Percentiles rank a stretch among this genome's conserved stretches.
Evolutionary conservation across 1,139 yeast genomes (phyloP).

Genomic region (Scheffersomyces cryptocercus): DNA sequence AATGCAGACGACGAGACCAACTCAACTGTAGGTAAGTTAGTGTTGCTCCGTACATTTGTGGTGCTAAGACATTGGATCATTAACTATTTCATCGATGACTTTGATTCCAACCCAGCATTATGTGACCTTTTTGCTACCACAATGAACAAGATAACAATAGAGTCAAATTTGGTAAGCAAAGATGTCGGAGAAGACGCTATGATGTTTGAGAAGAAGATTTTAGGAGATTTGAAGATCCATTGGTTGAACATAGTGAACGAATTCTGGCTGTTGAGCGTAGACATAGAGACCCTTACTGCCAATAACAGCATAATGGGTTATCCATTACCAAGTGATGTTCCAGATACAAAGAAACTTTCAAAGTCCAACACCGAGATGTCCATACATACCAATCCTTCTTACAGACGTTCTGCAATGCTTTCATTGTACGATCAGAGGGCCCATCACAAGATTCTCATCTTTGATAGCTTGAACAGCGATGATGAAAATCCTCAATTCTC

Average conservation of each 20-base stretch:
- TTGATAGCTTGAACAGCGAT: constrained; percentile 20
- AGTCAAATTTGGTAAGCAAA: constrained; percentile 29
- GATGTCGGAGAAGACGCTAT: constrained; percentile 10
- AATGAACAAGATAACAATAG: constrained; percentile 46
- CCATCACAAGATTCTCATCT: constrained; percentile 38
- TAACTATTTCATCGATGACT: constrained; percentile 74
- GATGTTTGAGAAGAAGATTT: constrained; percentile 43
- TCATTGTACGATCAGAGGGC: constrained; percentile 47
- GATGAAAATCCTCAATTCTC: constrained; percentile 44
- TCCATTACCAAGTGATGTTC: constrained; percentile 30
- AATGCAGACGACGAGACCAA: constrained; percentile 33
- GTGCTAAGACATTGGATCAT: constrained; percentile 86
- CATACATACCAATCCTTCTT: constrained; percentile 51
- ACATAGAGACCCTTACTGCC: constrained; percentile 19
- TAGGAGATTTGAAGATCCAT: constrained; percentile 46
- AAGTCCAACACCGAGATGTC: constrained; percentile 41
- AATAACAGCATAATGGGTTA: constrained; percentile 21
- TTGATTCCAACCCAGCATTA: constrained; percentile 46
- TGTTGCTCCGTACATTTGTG: constrained; percentile 83
- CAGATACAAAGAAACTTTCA: constrained; percentile 21
- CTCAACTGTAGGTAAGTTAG: constrained; percentile 61
- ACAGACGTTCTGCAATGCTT: constrained; percentile 56
- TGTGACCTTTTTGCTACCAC: constrained; percentile 50
- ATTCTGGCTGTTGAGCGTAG: constrained; percentile 33
- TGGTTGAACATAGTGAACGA: constrained; percentile 38